phyloP scores from a whole-genome alignment of 768 basidiomycete species.

The Candolleomyces aberdarensis region DNA sequence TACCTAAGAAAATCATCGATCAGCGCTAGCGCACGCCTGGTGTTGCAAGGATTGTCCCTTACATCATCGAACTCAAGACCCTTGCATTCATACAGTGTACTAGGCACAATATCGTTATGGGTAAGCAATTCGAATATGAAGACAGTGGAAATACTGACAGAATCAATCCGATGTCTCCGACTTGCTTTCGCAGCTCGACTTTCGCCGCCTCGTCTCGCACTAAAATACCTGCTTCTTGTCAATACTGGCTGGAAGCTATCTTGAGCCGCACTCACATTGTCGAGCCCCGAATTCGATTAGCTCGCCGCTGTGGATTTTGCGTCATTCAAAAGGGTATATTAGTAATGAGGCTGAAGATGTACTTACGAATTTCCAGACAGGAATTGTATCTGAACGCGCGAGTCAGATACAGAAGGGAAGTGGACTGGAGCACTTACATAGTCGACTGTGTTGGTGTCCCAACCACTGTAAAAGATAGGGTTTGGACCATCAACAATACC shows the following conservation, averaged over 20 bases:
- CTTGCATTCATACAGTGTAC: slow-evolving; percentile 62
- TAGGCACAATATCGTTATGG: slow-evolving; percentile 10
- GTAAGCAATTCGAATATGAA: background rate
- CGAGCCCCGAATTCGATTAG: slow-evolving; percentile 59
- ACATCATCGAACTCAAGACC: slow-evolving; percentile 68
- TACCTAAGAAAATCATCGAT: slow-evolving; percentile 39
- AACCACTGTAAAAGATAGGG: slow-evolving; percentile 56
- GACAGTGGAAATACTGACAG: slow-evolving; percentile 38
- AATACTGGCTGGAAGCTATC: background rate
- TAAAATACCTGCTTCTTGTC: slow-evolving; percentile 51
- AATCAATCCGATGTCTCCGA: slow-evolving; percentile 58
- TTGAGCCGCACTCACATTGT: slow-evolving; percentile 47
- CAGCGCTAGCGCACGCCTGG: background rate
- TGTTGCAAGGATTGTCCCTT: background rate
- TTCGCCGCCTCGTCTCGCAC: slow-evolving; percentile 59
- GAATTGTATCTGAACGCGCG: slow-evolving; percentile 42
- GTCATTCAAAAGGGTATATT: no score
- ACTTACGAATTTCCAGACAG: slow-evolving; percentile 39
- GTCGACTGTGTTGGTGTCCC: slow-evolving; percentile 36
- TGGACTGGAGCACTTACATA: background rate
- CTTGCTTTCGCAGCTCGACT: slow-evolving; percentile 41
- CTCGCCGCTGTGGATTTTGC: slow-evolving; percentile 32
- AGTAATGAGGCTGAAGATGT: background rate
- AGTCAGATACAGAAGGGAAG: background rate
- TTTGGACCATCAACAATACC: slow-evolving; percentile 52